Evolutionary conservation across 345 rosid genomes (phyloP).

Genomic region (Populus davidiana): DNA sequence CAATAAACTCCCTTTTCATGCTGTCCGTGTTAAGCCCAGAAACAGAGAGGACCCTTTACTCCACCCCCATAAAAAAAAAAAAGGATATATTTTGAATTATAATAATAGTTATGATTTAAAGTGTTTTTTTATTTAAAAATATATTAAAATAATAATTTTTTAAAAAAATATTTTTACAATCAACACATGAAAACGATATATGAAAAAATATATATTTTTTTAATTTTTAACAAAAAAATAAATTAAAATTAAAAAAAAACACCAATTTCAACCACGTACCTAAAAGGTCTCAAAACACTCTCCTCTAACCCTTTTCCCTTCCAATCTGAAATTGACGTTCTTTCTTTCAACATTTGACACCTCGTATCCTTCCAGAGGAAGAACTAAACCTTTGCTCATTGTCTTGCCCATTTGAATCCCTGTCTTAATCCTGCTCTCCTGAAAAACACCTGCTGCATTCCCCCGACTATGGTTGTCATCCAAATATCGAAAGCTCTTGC

Average conservation of each 20-base stretch:
- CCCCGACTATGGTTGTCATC: slow-evolving; percentile 43
- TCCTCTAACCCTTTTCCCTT: not conserved
- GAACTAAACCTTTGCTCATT: slow-evolving; percentile 13
- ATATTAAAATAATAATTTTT: too few species aligned
- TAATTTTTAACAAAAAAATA: too few species aligned
- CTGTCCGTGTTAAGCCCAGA: not conserved
- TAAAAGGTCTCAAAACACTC: not conserved
- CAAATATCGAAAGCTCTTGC: slow-evolving; percentile 46
- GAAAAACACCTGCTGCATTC: not conserved
- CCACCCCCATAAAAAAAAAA: not conserved
- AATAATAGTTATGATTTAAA: too few species aligned
- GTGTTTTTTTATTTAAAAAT: too few species aligned
- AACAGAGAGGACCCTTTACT: not conserved
- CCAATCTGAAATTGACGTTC: not conserved
- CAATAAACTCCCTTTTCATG: not conserved
- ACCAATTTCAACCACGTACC: too few species aligned
- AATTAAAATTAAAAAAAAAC: too few species aligned
- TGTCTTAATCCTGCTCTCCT: slow-evolving; percentile 15
- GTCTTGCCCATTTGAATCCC: slow-evolving; percentile 25
- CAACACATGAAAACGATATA: too few species aligned
- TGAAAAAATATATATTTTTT: too few species aligned
- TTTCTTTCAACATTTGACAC: not conserved
- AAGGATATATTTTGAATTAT: too few species aligned
- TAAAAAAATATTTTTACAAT: too few species aligned
- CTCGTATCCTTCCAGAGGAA: slow-evolving; percentile 17